Evolutionary conservation across 139 green algal genomes (phyloP), one percentile per base, ranked within the genome.

Genomic region (Chlorella sp.): DNA sequence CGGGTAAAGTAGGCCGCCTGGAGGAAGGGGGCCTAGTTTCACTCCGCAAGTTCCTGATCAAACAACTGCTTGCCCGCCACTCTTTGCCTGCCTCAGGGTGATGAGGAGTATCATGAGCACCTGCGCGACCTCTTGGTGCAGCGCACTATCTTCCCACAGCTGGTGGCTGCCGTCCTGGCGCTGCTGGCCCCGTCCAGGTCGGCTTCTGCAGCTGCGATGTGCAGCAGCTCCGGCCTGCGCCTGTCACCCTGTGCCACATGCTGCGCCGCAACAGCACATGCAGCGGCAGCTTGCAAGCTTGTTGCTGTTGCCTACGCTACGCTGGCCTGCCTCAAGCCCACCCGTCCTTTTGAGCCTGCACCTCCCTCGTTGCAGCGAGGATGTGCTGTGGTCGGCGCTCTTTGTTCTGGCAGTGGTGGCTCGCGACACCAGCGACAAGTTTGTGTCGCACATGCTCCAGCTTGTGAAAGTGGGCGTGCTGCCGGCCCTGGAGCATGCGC

Each of bases 351-450:
- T n/a, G n/a, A n/a, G 44, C 44, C 44, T 51, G 44, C 44, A 51
- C 44, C 9, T 51, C 7, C 34, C 25, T 12, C 11, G 13, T 4
- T 26, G 76, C 60, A 83, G 78, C 41, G 78, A 83, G 78, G 78
- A 83, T 20, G 78, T 83, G n/a, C 62, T 83, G 28, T 83, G 78
- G 78, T 63, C 78, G 5, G 28, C 47, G 9, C 78, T 83, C 7
- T 83, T 83, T 51, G n/a, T 21, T 18, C 39, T 83, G 78, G 91
- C 92, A 7, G 90, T 93, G 69, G 72, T 95, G 47, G 87, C 91
- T 26, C 81, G 86, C 3, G 92, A 94, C 39, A 80, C 81, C 55
- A 86, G 89, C 70, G 20, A 39, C 34, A 55, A 56, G 15, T 88
- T 74, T 41, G 38, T 51, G 23, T 16, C 26, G 5, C 84, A 90